Base-by-base conservation (phyloP, 352 stramenopile species). In the Phytophthora agathidicida region DNA sequence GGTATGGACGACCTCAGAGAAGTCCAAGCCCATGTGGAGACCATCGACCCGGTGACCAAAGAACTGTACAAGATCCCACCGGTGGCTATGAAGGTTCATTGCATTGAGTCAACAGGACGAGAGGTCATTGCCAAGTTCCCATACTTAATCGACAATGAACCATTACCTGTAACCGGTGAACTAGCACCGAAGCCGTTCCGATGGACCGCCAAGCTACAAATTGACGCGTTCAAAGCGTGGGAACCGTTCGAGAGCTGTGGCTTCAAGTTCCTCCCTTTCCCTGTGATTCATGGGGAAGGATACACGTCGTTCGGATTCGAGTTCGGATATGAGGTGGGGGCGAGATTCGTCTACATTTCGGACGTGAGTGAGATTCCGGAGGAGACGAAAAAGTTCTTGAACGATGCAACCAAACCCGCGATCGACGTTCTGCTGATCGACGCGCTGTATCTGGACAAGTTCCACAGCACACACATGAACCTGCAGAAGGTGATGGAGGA, bases 341-440 rank as follows among this genome's bases (percentile, higher is more conserved):
- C 71, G 8, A 73, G 88, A 2, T 79, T 96, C 36, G 79, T 94
- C 24, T 96, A 96, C 76, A 92, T 96, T 45, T 96, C 86, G 5
- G 88, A 96, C 69, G 80, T 94, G 65, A 95, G 85, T 28, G 77
- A 88, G 24, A 64, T 96, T 17, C 79, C 83, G 11, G 62, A 78
- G 5, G 79, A 93, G 16, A 75, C 83, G 8, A 67, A 68, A 24
- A 55, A 30, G 36, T 80, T 83, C 57, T 63, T 96, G 10, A 86
- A 80, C 23, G 82, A 91, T 52, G 11, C 42, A 7, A 59, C 36
- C 22, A 80, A 77, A 50, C 71, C 75, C 6, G 52, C 31, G 9
- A 91, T 96, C 51, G 88, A 96, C 52, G 64, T 93, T 30, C 61
- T 96, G 24, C 63, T 96, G 42, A 89, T 96, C 32, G 88, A 96